Evolutionary conservation across 805 yeast genomes (phyloP).

Genomic region (Scheffersomyces lignosus): DNA sequence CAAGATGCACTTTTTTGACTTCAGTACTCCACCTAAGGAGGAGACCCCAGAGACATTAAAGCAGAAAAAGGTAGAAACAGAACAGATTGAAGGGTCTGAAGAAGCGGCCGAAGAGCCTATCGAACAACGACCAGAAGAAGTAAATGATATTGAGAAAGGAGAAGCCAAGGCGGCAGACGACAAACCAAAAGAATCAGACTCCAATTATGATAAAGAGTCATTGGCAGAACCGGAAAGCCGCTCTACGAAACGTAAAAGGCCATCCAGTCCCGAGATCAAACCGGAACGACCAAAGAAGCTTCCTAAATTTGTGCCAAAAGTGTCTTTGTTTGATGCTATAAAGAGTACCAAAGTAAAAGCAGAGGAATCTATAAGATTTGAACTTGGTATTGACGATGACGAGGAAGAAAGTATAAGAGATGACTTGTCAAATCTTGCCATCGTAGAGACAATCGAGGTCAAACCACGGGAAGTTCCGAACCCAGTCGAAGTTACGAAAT

Average conservation of each 20-base stretch:
- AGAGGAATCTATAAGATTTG: slow-evolving; percentile 18
- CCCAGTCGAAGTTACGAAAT: neutral
- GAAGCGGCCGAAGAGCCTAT: too few species aligned
- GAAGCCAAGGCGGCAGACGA: too few species aligned
- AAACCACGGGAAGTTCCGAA: slow-evolving; percentile 10
- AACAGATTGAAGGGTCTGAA: too few species aligned
- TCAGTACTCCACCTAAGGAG: slow-evolving; percentile 7
- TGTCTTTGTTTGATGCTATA: slow-evolving; percentile 30
- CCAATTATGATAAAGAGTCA: neutral
- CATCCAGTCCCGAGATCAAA: neutral
- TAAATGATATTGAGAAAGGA: too few species aligned
- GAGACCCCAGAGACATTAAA: too few species aligned
- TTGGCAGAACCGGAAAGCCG: neutral
- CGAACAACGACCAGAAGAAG: too few species aligned
- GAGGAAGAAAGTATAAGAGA: slow-evolving; percentile 26
- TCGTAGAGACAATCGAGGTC: slow-evolving; percentile 31
- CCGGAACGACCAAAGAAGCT: neutral
- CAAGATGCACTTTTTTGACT: slow-evolving; percentile 36
- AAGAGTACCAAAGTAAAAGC: slow-evolving; percentile 24
- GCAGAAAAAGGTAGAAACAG: too few species aligned
- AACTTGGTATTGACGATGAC: slow-evolving; percentile 23
- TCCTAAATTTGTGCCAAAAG: slow-evolving; percentile 7
- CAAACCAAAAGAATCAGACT: neutral
- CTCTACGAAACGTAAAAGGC: neutral
- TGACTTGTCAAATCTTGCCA: slow-evolving; percentile 28